Evolutionary conservation across 2,329 filamentous ascomycete species (phyloP).

Genomic region (Penicillium hesseltinei): DNA sequence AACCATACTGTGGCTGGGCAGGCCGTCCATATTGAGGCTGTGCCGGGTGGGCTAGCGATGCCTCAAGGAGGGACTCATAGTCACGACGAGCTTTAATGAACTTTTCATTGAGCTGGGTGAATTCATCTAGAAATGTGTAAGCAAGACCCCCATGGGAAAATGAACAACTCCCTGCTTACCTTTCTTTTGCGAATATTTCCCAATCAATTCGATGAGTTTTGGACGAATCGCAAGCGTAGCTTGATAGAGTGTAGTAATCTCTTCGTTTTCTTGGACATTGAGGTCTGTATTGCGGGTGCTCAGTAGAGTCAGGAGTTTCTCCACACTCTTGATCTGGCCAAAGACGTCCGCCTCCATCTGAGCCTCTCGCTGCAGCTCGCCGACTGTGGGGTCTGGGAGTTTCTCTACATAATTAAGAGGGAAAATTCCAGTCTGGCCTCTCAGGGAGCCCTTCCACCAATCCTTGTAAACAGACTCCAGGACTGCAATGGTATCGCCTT

Average conservation of each 20-base stretch:
- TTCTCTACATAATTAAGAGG: slow-evolving; percentile 99
- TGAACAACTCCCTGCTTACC: slow-evolving; percentile 52
- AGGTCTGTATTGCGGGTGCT: slow-evolving; percentile 80
- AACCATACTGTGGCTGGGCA: slow-evolving; percentile 37
- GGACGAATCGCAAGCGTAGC: slow-evolving; percentile 90
- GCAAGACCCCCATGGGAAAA: neutral
- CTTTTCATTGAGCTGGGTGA: slow-evolving; percentile 97
- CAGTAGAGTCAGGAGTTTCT: slow-evolving; percentile 80
- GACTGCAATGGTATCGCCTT: slow-evolving; percentile 95
- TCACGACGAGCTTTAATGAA: slow-evolving; percentile 98
- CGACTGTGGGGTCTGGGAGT: slow-evolving; percentile 85
- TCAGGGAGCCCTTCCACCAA: slow-evolving; percentile 96
- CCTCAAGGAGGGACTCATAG: slow-evolving; percentile 92
- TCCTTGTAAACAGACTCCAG: slow-evolving; percentile 98
- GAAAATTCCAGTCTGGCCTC: slow-evolving; percentile 95
- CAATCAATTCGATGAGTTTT: slow-evolving; percentile 96
- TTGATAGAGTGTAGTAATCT: slow-evolving; percentile 89
- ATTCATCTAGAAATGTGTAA: slow-evolving; percentile 68
- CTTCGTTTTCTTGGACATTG: slow-evolving; percentile 89
- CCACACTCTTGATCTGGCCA: slow-evolving; percentile 72
- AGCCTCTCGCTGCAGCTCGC: slow-evolving; percentile 91
- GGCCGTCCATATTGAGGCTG: slow-evolving; percentile 72
- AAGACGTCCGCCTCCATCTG: slow-evolving; percentile 88
- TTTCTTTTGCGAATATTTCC: slow-evolving; percentile 99
- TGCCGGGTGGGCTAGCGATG: slow-evolving; percentile 92